Conservation (phyloP, 2,329 filamentous ascomycete species). For the Atkinsonella hypoxylon region DNA sequence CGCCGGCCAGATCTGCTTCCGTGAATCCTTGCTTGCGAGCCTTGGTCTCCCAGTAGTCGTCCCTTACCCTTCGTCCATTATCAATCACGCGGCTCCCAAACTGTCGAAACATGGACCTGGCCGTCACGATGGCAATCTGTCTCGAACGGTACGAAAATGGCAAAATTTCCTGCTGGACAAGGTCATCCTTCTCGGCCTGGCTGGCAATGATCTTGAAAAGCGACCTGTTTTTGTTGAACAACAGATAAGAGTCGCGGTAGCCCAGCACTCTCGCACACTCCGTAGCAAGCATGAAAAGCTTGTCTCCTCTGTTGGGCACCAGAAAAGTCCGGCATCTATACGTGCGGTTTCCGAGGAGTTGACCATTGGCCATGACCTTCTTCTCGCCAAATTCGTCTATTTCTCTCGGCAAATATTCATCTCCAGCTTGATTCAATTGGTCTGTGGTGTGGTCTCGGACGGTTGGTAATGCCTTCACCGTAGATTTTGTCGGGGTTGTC, state of each 20-base stretch:
- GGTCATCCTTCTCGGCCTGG: constrained; percentile 89
- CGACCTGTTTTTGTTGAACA: constrained; percentile 98
- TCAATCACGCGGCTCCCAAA: constrained; percentile 92
- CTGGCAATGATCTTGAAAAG: constrained; percentile 96
- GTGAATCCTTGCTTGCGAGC: constrained; percentile 96
- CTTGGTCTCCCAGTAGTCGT: constrained; percentile 98
- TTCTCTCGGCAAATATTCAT: constrained; percentile 92
- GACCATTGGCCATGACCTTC: constrained; percentile 78
- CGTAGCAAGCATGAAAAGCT: constrained; percentile 96
- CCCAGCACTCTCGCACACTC: constrained; percentile 90
- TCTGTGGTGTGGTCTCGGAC: constrained; percentile 96
- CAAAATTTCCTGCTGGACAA: constrained; percentile 88
- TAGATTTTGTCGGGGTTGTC: constrained; percentile 67
- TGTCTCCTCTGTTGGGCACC: constrained; percentile 80
- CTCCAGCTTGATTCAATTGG: constrained; percentile 75
- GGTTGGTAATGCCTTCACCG: constrained; percentile 87
- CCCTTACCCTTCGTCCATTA: constrained; percentile 78
- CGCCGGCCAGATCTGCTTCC: constrained; percentile 87
- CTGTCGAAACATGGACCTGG: constrained; percentile 95
- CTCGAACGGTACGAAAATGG: constrained; percentile 97
- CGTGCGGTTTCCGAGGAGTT: constrained; percentile 68
- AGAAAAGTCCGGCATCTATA: constrained; percentile 91
- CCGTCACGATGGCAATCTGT: constrained; percentile 96
- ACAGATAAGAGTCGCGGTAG: constrained; percentile 92
- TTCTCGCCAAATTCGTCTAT: constrained; percentile 87